Percentiles rank a stretch among this genome's conserved stretches.
These are phyloP conservation scores for Akanthomyces uredinophilus DNA, from an alignment of 2,329 filamentous ascomycete genomes.

Conservation along the genomic window DNA sequence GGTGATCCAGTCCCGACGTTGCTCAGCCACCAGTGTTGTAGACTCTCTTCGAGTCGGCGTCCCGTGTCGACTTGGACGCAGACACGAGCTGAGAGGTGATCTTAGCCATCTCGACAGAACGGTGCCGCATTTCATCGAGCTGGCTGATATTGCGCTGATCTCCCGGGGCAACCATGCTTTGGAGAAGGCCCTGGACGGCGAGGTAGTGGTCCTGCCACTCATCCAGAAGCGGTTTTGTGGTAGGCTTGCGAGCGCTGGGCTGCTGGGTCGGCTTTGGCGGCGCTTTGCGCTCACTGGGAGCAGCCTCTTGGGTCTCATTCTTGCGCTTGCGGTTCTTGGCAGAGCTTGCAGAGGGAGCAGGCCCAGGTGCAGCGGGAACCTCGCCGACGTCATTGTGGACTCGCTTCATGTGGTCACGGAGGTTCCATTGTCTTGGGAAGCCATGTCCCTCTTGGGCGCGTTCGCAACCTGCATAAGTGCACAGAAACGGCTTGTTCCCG, in stretches of 20 bases:
- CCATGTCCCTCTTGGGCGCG: slow-evolving; percentile 76
- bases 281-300: slow-evolving; percentile 43
- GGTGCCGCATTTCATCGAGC: slow-evolving; percentile 46
- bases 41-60: not conserved
- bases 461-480: slow-evolving; percentile 82
- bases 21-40: slow-evolving; percentile 11
- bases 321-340: slow-evolving; percentile 54
- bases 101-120: slow-evolving; percentile 47
- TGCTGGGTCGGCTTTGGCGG: slow-evolving; percentile 36
- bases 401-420: slow-evolving; percentile 94
- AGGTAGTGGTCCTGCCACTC: slow-evolving; percentile 60
- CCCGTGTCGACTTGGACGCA: not conserved
- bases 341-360: slow-evolving; percentile 32
- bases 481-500: slow-evolving; percentile 86
- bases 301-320: slow-evolving; percentile 43
- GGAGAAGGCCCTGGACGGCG: slow-evolving; percentile 55
- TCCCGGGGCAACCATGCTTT: slow-evolving; percentile 43
- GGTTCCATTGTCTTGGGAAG: slow-evolving; percentile 93
- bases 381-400: slow-evolving; percentile 64
- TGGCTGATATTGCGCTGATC: slow-evolving; percentile 50
- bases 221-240: slow-evolving; percentile 40
- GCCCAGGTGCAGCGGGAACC: slow-evolving; percentile 34
- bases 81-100: slow-evolving; percentile 28
- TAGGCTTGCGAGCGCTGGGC: slow-evolving; percentile 28
- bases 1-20: not conserved